Conservation (phyloP, 2,329 filamentous ascomycete genomes). For the Colletotrichum sublineola region DNA sequence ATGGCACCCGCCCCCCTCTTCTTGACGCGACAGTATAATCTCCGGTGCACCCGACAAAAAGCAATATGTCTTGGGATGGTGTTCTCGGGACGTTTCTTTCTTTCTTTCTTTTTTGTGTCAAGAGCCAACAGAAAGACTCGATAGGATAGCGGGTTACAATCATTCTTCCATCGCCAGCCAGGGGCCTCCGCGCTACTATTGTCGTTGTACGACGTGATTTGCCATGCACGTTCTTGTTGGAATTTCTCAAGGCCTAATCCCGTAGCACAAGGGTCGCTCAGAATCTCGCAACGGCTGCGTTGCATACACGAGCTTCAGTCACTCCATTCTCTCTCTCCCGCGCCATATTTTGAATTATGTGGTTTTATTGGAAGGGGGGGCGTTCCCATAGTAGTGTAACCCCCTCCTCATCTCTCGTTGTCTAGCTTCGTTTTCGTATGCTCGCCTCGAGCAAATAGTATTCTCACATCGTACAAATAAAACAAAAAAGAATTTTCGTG, state of each 20-base stretch:
- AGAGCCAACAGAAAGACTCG: not conserved
- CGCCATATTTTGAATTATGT: not conserved
- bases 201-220: not conserved
- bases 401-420: not conserved
- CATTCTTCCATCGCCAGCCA: not conserved
- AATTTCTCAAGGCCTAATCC: not conserved
- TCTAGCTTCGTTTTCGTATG: conserved; percentile 6
- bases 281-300: not conserved
- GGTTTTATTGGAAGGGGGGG: not conserved
- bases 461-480: not conserved
- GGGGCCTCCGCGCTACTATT: not conserved
- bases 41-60: conserved; percentile 7
- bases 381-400: not conserved
- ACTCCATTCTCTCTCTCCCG: not conserved
- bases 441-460: conserved; percentile 15
- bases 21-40: not conserved
- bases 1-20: not conserved
- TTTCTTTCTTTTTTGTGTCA: not conserved
- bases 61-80: not conserved
- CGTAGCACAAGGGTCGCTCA: not conserved
- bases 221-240: not conserved
- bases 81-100: not conserved
- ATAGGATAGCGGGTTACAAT: too few relatives aligned
- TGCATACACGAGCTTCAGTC: not conserved
- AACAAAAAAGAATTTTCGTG: conserved; percentile 5